Evolutionary conservation across 805 yeast genomes (phyloP), one percentile per base, ranked within the genome.

Genomic region (Candida incommunis): DNA sequence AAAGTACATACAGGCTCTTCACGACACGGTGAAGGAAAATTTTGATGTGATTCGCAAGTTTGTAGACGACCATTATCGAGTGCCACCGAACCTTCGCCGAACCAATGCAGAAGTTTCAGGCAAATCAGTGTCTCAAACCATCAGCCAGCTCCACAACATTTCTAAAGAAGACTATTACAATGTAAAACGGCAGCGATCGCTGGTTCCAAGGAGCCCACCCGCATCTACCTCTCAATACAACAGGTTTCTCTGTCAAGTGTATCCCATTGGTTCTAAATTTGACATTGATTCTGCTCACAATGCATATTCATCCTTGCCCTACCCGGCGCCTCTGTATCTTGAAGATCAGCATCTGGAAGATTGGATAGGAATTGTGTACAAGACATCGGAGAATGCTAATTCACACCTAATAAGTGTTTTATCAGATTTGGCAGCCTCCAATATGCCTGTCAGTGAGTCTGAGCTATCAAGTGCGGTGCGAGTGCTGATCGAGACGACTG

Each of bases 331-430:
- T 18, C 29, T 31, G 3, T 35, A 31, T 42, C 22, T 46, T 13
- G 35, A 41, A 11, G 31, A 42, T 15, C 43, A 41, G 9, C 37
- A 43, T 13, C 42, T 46, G 27, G 49, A 46, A 34, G 44, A 41
- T 15, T 16, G 44, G 37, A 13, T 46, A 4, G 22, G 4, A 18
- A 15, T 18, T 24, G 20, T 15, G 13, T 15, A n/a, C 41, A 23
- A 35, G 29, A 16, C 40, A 41, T 18, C 22, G 22, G 27, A 3
- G 27, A 23, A 13, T 9, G 7, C 20, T 15, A 20, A 13, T 27
- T 11, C 21, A 15, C 3, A 3, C 18, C n/a, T 22, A 4, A 9
- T 22, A 3, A 27, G 18, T 20, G 35, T 46, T 7, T 7, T 46
- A 7, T 37, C 29, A 11, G 46, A 43, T 9, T 23, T 46, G 31